phyloP scores from a whole-genome alignment of 257 asterid genomes.

The Fraxinus cuspidata region DNA sequence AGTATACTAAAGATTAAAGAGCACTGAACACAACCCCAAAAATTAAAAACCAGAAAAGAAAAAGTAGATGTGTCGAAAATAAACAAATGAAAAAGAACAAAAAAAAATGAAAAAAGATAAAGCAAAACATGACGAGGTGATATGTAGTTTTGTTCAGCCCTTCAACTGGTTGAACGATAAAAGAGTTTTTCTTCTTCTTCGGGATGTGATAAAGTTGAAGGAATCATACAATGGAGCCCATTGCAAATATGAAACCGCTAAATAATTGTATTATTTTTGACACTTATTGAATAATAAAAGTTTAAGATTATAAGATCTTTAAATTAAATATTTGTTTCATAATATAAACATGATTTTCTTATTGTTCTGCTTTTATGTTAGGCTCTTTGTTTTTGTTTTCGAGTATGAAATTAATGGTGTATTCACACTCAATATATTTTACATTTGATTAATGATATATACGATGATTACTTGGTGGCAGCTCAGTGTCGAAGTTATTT shows the following conservation, averaged over 20 bases:
- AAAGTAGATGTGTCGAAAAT: conserved; percentile 34
- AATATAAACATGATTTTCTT: conserved; percentile 3
- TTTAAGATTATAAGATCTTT: neutral
- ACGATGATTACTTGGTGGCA: too few relatives aligned
- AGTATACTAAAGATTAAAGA: conserved; percentile 19
- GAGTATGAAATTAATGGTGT: neutral
- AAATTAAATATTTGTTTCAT: conserved; percentile 17
- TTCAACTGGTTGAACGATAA: conserved; percentile 30
- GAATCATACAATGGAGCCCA: conserved; percentile 29
- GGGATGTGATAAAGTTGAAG: conserved; percentile 32
- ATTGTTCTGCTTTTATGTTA: neutral
- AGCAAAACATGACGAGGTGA: conserved; percentile 33
- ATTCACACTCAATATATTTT: neutral
- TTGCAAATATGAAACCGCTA: neutral
- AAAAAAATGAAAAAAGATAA: conserved; percentile 15
- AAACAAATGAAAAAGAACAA: conserved; percentile 27
- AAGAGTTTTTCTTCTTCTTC: conserved; percentile 32
- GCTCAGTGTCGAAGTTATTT: too few relatives aligned
- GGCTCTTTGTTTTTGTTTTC: neutral
- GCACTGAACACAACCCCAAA: conserved; percentile 18
- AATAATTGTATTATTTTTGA: neutral
- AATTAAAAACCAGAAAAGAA: conserved; percentile 40
- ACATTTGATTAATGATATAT: too few relatives aligned
- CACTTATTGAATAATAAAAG: neutral
- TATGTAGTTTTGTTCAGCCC: conserved; percentile 38